A percentile compares a stretch with the other conserved stretches of the same genome.
These are phyloP conservation scores for Dalbergia cultrata DNA, from an alignment of 306 rosid species.

Conservation along the genomic window DNA sequence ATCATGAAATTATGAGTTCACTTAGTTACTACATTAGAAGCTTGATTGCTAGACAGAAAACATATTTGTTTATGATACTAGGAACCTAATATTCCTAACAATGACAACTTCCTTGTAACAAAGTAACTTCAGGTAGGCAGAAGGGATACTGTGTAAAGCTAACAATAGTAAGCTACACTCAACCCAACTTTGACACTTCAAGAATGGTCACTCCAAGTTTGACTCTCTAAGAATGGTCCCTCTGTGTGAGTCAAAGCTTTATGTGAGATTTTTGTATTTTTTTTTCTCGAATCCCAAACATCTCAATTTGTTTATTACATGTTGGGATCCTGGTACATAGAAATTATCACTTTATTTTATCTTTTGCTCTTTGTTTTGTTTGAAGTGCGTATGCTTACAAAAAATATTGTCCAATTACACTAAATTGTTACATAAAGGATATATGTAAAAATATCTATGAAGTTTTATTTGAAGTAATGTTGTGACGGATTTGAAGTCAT, in stretches of 20 bases:
- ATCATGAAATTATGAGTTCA: too few species aligned
- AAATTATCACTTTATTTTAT: not conserved
- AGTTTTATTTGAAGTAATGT: too few species aligned
- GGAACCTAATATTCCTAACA: too few species aligned
- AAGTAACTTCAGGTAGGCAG: not conserved
- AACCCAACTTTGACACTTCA: not conserved
- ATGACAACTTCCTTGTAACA: not conserved
- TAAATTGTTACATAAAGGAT: too few species aligned
- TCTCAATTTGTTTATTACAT: not conserved
- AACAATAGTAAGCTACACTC: not conserved
- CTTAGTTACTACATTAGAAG: constrained; percentile 56
- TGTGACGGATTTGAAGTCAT: too few species aligned
- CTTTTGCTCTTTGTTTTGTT: not conserved
- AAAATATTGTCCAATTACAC: too few species aligned
- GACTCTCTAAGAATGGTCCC: not conserved
- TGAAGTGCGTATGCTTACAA: too few species aligned
- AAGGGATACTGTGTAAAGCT: not conserved
- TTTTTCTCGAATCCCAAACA: not conserved
- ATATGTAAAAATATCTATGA: too few species aligned
- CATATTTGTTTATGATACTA: constrained; percentile 3
- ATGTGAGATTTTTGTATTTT: too few species aligned
- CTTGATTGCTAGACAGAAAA: constrained; percentile 54
- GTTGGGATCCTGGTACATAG: not conserved
- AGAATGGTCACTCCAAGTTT: not conserved
- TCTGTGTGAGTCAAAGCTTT: too few species aligned